Evolutionary conservation across 345 rosid species (phyloP), one percentile per base, ranked within the genome.

Genomic region (Eucalyptus microcorys): DNA sequence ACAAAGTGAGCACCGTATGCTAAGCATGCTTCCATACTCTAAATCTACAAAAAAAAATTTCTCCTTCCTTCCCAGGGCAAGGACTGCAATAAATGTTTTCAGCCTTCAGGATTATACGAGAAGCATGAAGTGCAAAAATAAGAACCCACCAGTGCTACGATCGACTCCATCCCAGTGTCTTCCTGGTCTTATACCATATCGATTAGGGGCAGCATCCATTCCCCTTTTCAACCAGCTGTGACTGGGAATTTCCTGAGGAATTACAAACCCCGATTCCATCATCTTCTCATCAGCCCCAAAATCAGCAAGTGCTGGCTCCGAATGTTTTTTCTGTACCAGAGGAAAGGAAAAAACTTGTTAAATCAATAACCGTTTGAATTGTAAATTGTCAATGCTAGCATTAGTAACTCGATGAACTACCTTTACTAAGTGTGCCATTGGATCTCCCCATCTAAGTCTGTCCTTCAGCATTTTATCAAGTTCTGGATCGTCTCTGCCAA

Each of bases 91-190:
- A 24, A 40, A 43, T 22, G 52, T 22, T 34, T 22, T 30, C 14
- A 68, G 88, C 49, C 14, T 5, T 26, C 50, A 43, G 55, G 14
- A 45, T 34, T 68, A 14, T 16, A 64, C 21, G 0, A 43, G n/a
- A 32, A n/a, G 30, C 43, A 47, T 21, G 15, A 40, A n/a, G 43
- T 27, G 76, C 42, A 27, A 71, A 22, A 53, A 87, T 85, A 89
- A 26, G 85, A 86, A 93, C 94, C 8, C 87, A 96, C 99, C 99
- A 86, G 79, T 97, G 88, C 99, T 98, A 66, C 98, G 98, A 89
- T 97, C 98, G 12, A 98, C 97, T 9, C 99, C 99, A 93, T 98
- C 99, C 99, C 99, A 98, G 84, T 97, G 99, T 89, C 99, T 94
- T 90, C 99, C 99, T 8, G 99, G 98, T 92, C 89, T 94, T 83